Evolutionary conservation across 306 rosid species (phyloP).

Genomic region (Senna tora): DNA sequence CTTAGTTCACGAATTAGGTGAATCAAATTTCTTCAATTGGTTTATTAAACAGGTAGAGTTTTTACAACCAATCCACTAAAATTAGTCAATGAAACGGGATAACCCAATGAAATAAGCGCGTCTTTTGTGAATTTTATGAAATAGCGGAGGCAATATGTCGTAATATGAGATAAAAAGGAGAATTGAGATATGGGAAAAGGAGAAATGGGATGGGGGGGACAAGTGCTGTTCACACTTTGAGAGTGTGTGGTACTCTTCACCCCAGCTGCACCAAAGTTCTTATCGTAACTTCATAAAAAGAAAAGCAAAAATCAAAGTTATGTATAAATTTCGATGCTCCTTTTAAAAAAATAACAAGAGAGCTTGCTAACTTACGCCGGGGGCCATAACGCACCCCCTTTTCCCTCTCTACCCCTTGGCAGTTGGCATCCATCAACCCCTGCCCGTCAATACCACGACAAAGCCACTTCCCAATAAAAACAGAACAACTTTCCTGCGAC

Average conservation of each 20-base stretch:
- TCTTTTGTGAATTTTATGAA: no score
- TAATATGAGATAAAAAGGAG: neutral
- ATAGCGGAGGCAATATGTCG: neutral
- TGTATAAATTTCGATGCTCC: neutral
- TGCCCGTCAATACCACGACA: constrained; percentile 72
- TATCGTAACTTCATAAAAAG: neutral
- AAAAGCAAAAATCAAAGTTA: neutral
- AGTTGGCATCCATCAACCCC: constrained; percentile 32
- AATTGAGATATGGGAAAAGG: neutral
- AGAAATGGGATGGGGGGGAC: constrained; percentile 8
- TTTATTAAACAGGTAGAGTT: no score
- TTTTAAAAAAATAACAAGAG: neutral
- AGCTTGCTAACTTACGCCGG: constrained; percentile 38
- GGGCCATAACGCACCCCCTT: constrained; percentile 28
- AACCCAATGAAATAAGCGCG: neutral
- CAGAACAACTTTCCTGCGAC: constrained; percentile 46
- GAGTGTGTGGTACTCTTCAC: constrained; percentile 40
- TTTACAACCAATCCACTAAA: no score
- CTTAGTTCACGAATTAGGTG: no score
- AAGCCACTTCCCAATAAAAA: constrained; percentile 69
- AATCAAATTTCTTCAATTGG: no score
- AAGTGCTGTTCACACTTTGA: constrained; percentile 30
- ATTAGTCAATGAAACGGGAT: no score
- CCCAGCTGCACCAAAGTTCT: constrained; percentile 41
- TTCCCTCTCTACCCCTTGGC: neutral